phyloP scores from a whole-genome alignment of 257 asterid species.

The Solanum corneliomulleri region DNA sequence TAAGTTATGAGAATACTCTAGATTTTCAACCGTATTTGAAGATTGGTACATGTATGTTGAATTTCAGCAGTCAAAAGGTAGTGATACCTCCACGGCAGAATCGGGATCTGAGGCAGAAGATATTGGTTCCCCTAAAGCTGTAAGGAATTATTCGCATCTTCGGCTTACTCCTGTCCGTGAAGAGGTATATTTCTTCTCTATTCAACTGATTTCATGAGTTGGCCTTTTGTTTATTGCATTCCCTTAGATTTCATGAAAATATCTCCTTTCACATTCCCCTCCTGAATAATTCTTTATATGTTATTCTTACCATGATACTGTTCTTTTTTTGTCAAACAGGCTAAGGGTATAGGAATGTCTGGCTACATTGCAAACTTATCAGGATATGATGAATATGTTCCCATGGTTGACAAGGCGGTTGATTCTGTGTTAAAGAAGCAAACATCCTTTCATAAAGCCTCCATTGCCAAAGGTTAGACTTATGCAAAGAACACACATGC shows the following conservation, averaged over 20 bases:
- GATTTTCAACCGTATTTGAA: neutral
- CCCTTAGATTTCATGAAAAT: neutral
- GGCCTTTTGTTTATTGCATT: neutral
- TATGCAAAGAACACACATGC: neutral
- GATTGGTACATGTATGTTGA: constrained; percentile 1
- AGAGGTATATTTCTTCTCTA: constrained; percentile 31
- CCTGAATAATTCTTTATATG: neutral
- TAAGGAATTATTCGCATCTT: constrained; percentile 38
- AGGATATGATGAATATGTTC: constrained; percentile 70
- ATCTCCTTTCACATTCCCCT: neutral
- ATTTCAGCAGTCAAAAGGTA: constrained; percentile 42
- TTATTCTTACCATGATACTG: neutral
- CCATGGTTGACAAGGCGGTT: constrained; percentile 81
- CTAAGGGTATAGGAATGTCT: constrained; percentile 37
- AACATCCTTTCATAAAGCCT: constrained; percentile 18
- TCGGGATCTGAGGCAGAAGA: constrained; percentile 88
- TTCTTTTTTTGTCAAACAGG: constrained; percentile 25
- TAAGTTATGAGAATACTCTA: neutral
- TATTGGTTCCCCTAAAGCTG: constrained; percentile 56
- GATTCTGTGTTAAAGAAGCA: constrained; percentile 58
- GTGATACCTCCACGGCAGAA: constrained; percentile 71
- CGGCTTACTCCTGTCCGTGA: constrained; percentile 73
- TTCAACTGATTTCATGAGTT: neutral
- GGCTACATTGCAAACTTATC: constrained; percentile 30
- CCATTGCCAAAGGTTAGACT: constrained; percentile 38